phyloP scores from a whole-genome alignment of 495 filamentous ascomycete species.

The Penicillium malachiteum region DNA sequence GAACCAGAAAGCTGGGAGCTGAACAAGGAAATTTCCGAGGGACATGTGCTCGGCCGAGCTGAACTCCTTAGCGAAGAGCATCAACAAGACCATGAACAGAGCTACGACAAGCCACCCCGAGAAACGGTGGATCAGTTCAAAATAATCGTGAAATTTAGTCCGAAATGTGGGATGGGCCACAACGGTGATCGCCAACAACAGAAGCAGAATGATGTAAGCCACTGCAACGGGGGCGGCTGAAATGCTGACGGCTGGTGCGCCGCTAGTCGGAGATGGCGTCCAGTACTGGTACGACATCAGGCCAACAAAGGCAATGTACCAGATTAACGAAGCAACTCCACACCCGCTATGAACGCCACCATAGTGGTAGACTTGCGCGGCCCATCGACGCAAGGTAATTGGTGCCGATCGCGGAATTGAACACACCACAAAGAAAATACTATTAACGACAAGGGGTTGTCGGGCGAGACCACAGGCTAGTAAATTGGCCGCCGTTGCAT shows the following conservation, averaged over 20 bases:
- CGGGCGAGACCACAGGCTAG: slow-evolving; percentile 61
- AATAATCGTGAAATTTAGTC: slow-evolving; percentile 50
- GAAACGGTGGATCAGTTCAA: slow-evolving; percentile 58
- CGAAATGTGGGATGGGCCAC: slow-evolving; percentile 48
- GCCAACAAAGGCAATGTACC: slow-evolving; percentile 63
- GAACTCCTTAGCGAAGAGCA: slow-evolving; percentile 37
- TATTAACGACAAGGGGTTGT: slow-evolving; percentile 74
- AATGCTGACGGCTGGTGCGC: slow-evolving; percentile 14
- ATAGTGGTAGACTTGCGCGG: slow-evolving; percentile 73
- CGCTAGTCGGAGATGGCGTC: slow-evolving; percentile 13
- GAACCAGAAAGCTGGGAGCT: slow-evolving; percentile 46
- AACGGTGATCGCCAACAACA: slow-evolving; percentile 43
- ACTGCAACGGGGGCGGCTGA: slow-evolving; percentile 35
- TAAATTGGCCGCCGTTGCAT: slow-evolving; percentile 54
- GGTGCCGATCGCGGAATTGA: slow-evolving; percentile 61
- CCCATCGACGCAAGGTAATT: slow-evolving; percentile 59
- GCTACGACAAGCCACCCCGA: slow-evolving; percentile 51
- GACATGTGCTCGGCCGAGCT: slow-evolving; percentile 22
- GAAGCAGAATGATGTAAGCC: slow-evolving; percentile 38
- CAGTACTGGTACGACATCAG: slow-evolving; percentile 50
- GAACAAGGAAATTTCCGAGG: slow-evolving; percentile 36
- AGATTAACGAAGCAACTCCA: slow-evolving; percentile 63
- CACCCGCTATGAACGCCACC: slow-evolving; percentile 76
- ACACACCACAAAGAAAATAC: slow-evolving; percentile 60
- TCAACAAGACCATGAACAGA: slow-evolving; percentile 44